A percentile compares a stretch with the other conserved stretches of the same genome.
Evolutionary conservation across 2,329 filamentous ascomycete species (phyloP).

Genomic region (Talaromyces sp.): DNA sequence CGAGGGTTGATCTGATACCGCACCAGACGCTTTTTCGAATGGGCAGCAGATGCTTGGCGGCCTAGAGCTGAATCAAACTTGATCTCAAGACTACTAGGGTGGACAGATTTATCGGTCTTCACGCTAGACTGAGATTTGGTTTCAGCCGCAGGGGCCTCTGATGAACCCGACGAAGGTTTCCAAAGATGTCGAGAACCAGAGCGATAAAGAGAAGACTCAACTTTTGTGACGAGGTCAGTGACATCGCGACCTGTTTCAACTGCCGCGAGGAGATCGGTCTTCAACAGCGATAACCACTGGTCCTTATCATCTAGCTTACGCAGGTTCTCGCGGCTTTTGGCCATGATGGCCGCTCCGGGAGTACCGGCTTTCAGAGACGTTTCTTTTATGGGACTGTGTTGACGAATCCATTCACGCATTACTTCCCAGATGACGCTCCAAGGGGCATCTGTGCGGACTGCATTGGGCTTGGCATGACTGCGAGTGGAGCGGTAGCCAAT

Average conservation of each 20-base stretch:
- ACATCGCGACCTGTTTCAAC: conserved; percentile 38
- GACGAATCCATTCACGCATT: conserved; percentile 87
- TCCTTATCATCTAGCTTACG: conserved; percentile 36
- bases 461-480: conserved; percentile 86
- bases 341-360: conserved; percentile 72
- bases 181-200: conserved; percentile 30
- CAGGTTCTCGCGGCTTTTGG: conserved; percentile 40
- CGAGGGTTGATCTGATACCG: conserved; percentile 89
- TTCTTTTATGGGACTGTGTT: conserved; percentile 76
- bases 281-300: conserved; percentile 33
- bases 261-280: conserved; percentile 40
- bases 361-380: conserved; percentile 69
- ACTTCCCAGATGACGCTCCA: conserved; percentile 91
- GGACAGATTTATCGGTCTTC: conserved; percentile 7
- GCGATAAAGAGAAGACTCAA: conserved; percentile 50
- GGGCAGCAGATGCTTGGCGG: conserved; percentile 54
- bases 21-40: conserved; percentile 68
- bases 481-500: conserved; percentile 82
- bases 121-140: not conserved
- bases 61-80: conserved; percentile 82
- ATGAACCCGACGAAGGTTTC: not conserved
- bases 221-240: conserved; percentile 43
- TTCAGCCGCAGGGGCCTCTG: not conserved
- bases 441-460: conserved; percentile 90
- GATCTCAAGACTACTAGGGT: conserved; percentile 57